These are phyloP conservation scores for Skeletonema marinoi DNA, from an alignment of 108 stramenopile species.

Conservation along the genomic window DNA sequence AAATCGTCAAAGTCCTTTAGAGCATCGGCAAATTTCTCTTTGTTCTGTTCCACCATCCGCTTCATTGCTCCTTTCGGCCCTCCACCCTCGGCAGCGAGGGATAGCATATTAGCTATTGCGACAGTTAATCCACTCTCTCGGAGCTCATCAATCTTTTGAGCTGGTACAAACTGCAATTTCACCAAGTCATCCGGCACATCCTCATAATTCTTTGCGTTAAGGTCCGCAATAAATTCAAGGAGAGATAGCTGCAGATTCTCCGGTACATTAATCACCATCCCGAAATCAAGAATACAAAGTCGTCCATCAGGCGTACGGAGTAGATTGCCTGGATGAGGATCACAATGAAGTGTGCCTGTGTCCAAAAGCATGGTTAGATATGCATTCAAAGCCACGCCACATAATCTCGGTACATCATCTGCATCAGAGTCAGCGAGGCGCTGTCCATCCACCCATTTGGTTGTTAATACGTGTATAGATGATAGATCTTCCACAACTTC, in stretches of 20 bases:
- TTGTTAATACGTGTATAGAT: conserved; percentile 68
- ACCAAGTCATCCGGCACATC: conserved; percentile 75
- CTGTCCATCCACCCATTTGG: conserved; percentile 84
- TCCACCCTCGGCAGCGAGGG: conserved; percentile 54
- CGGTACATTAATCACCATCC: conserved; percentile 72
- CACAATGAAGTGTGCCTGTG: conserved; percentile 24
- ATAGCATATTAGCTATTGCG: conserved; percentile 58
- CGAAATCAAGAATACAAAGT: conserved; percentile 73
- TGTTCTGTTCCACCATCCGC: conserved; percentile 46
- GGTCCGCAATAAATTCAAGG: conserved; percentile 84
- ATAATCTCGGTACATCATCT: conserved; percentile 59
- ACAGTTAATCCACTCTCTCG: conserved; percentile 59
- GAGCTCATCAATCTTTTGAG: conserved; percentile 51
- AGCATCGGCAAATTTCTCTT: conserved; percentile 46
- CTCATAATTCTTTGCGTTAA: conserved; percentile 79
- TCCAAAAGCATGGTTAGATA: conserved; percentile 77
- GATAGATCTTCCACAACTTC: conserved; percentile 55
- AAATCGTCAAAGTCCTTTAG: conserved; percentile 47
- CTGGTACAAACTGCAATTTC: conserved; percentile 71
- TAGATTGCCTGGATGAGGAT: conserved; percentile 71
- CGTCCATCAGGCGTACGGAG: conserved; percentile 73
- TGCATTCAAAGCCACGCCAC: conserved; percentile 73
- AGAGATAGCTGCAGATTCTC: conserved; percentile 66
- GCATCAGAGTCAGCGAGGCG: conserved; percentile 56
- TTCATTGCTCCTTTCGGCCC: conserved; percentile 57